Evolutionary conservation across 371 early-diverging fungal genomes (phyloP), one percentile per base, ranked within the genome.

Genomic region (Apophysomyces variabilis): DNA sequence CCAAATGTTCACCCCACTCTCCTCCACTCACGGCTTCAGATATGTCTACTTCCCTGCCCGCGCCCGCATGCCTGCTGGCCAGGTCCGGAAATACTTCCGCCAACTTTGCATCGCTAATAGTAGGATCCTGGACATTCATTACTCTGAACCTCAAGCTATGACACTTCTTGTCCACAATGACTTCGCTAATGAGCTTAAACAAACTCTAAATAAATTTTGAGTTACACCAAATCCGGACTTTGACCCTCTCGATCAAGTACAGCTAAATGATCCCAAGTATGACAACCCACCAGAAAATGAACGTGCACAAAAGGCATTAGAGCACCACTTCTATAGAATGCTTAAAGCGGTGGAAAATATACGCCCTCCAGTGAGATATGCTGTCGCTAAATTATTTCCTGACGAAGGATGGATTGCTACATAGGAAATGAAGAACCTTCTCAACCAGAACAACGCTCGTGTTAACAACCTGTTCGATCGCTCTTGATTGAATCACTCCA

Each of bases 81-180:
- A 43, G 5, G 62, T 35, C 62, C 21, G 0, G 26, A 26, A 26
- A 26, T 26, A 26, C 2, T 6, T 62, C 18, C n/a, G 47, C 0
- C 47, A 46, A 46, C 47, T 46, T 1, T 60, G 62, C 4, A 37
- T 58, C 11, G 18, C 14, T 13, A 67, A 67, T 43, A 44, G 38
- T 11, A 59, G 64, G 11, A 21, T 68, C 4, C 62, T 68, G 14
- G 67, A 68, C 18, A 14, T 68, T 11, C 63, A 64, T 32, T 68
- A 63, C 37, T 61, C 68, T 6, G 64, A 43, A n/a, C 1, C 46
- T 4, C 58, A 68, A 38, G 21, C 58, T 0, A 59, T 59, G 1
- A 50, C 63, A 1, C 16, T 64, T 12, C 56, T 68, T 0, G 57
- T 64, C 0, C 64, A 68, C 38, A 63, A 64, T 35, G 68, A 68